phyloP scores from a whole-genome alignment of 129 eudicot genomes.

The Rutidosis leptorrhynchoides region DNA sequence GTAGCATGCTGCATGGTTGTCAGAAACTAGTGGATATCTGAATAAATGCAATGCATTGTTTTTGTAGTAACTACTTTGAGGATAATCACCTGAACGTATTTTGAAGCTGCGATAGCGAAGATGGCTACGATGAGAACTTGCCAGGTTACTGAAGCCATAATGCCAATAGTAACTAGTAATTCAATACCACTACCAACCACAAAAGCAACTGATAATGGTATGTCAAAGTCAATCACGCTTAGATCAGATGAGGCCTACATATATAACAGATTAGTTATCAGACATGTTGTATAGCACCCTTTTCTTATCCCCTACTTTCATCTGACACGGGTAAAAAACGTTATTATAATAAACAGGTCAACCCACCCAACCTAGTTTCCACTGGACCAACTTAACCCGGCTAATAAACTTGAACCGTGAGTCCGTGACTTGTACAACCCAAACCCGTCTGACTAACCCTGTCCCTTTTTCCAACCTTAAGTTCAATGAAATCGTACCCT shows the following conservation, averaged over 20 bases:
- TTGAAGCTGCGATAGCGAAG: conserved; percentile 44
- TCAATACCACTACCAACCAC: conserved; percentile 40
- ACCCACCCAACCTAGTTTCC: background rate
- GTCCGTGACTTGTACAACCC: background rate
- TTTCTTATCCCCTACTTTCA: background rate
- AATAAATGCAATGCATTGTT: background rate
- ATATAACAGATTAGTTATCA: background rate
- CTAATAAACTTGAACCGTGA: background rate
- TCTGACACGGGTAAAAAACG: background rate
- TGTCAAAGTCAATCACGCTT: conserved; percentile 59
- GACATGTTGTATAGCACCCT: background rate
- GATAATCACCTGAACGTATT: conserved; percentile 55
- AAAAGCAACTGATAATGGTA: conserved; percentile 39
- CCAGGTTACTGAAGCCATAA: conserved; percentile 91
- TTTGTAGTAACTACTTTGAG: background rate
- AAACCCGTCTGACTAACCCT: background rate
- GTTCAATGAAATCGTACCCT: conserved; percentile 39
- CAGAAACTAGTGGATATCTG: too few species aligned
- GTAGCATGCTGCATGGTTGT: too few species aligned
- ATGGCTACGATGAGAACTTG: conserved; percentile 73
- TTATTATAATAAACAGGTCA: too few species aligned
- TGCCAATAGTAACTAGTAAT: conserved; percentile 33
- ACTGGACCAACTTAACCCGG: background rate
- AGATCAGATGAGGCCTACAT: conserved; percentile 71
- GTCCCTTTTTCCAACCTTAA: background rate